Percentiles rank a stretch among this genome's conserved stretches.
phyloP scores from a whole-genome alignment of 1,284 basidiomycete genomes.

The Malassezia pachydermatis region DNA sequence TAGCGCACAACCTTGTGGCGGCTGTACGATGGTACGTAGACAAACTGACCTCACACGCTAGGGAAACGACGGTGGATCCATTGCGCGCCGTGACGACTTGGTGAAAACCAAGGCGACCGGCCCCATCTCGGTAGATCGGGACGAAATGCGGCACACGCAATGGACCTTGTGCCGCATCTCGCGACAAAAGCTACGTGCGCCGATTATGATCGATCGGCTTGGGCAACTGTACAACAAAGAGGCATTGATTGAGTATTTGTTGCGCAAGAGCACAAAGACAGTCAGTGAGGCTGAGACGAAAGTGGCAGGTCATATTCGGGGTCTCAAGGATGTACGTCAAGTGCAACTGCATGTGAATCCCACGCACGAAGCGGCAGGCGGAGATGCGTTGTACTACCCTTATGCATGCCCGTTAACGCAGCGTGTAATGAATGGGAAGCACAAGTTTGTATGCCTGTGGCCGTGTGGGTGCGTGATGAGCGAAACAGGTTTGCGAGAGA shows the following conservation, averaged over 20 bases:
- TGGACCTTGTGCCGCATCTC: slow-evolving; percentile 41
- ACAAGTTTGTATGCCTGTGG: slow-evolving; percentile 35
- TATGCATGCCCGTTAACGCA: slow-evolving; percentile 40
- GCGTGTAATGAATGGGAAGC: slow-evolving; percentile 38
- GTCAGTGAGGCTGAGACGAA: slow-evolving; percentile 10
- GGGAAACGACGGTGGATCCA: slow-evolving; percentile 46
- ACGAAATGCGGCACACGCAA: slow-evolving; percentile 26
- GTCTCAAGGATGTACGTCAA: slow-evolving; percentile 31
- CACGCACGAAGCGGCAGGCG: slow-evolving; percentile 1
- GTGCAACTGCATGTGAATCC: slow-evolving; percentile 27
- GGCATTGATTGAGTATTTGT: slow-evolving; percentile 31
- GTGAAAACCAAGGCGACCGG: slow-evolving; percentile 28
- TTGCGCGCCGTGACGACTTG: slow-evolving; percentile 38
- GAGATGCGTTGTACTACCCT: slow-evolving; percentile 20
- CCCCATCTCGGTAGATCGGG: slow-evolving; percentile 21
- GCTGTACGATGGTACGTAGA: slow-evolving; percentile 12
- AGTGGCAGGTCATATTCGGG: slow-evolving; percentile 29
- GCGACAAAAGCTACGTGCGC: slow-evolving; percentile 22
- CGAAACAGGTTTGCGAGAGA: slow-evolving; percentile 27
- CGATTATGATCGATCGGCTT: slow-evolving; percentile 35
- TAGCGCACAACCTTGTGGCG: background rate
- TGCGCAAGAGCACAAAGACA: slow-evolving; percentile 10
- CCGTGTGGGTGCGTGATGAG: slow-evolving; percentile 38
- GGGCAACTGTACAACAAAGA: slow-evolving; percentile 46
- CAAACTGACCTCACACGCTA: slow-evolving; percentile 13